Conservation (phyloP, 257 asterid species). For the Nicotiana sylvestris region DNA sequence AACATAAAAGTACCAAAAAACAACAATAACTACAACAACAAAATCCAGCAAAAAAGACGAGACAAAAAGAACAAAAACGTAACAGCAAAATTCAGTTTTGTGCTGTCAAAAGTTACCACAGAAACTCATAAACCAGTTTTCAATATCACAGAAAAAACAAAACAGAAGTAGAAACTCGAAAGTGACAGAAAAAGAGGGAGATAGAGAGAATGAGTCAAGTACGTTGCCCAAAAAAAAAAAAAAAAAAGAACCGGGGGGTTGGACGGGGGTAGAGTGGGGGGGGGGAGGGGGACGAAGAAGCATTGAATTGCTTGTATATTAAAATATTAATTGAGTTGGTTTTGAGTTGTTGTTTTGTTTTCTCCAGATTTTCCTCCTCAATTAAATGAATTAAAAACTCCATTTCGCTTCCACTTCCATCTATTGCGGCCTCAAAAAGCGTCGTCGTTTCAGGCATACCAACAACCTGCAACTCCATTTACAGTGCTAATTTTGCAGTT, state of each 20-base stretch:
- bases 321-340: neutral
- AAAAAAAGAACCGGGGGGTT: neutral
- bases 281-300: neutral
- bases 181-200: neutral
- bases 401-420: neutral
- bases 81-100: neutral
- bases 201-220: neutral
- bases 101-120: neutral
- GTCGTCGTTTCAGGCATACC: neutral
- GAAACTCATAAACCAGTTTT: neutral
- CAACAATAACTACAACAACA: no score
- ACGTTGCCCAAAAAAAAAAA: neutral
- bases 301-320: neutral
- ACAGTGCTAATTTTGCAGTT: neutral
- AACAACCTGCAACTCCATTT: neutral
- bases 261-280: no score
- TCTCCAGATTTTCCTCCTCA: neutral
- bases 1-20: neutral
- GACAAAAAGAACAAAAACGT: neutral
- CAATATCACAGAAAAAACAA: neutral
- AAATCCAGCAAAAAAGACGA: neutral
- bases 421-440: neutral
- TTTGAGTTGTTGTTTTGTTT: neutral
- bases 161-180: slow-evolving; percentile 6
- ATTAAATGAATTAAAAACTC: neutral